These are phyloP conservation scores for Eimeria sp. DNA, from an alignment of 169 alveolate genomes.

Conservation along the genomic window DNA sequence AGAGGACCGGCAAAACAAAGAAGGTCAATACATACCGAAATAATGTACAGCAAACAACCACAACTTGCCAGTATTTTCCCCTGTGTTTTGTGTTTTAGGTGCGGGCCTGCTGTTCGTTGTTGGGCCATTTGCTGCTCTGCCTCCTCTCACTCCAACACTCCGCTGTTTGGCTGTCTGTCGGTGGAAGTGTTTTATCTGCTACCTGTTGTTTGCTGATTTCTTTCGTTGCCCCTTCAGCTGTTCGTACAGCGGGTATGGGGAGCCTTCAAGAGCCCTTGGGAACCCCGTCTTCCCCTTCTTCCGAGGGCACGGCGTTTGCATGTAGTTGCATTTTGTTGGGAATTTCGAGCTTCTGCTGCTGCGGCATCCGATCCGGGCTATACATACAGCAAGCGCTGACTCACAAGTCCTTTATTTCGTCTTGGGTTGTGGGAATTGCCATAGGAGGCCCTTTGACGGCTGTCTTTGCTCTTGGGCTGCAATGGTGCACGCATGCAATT, in stretches of 20 bases:
- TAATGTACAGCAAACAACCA: background rate
- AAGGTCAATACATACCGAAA: background rate
- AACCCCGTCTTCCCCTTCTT: background rate
- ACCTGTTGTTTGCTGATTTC: background rate
- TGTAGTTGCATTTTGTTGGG: background rate
- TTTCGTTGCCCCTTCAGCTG: conserved; percentile 26
- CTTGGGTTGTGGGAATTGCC: background rate
- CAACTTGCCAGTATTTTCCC: background rate
- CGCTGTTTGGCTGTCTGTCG: conserved; percentile 24
- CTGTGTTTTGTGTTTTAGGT: conserved; percentile 25
- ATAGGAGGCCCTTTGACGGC: background rate
- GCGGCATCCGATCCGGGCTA: background rate
- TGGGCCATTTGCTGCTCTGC: conserved; percentile 69
- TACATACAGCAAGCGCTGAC: conserved; percentile 12
- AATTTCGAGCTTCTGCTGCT: background rate
- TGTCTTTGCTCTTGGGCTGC: conserved; percentile 4
- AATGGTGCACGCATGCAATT: conserved; percentile 19
- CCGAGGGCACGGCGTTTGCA: conserved; percentile 3
- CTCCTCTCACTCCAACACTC: conserved; percentile 18
- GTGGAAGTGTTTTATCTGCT: conserved; percentile 29
- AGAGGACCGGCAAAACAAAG: background rate
- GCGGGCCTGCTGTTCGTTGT: conserved; percentile 39
- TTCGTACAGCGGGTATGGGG: background rate
- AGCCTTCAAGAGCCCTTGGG: background rate
- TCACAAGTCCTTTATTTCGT: background rate